phyloP scores from a whole-genome alignment of 2,329 filamentous ascomycete species.

The Trichoderma endophyticum region DNA sequence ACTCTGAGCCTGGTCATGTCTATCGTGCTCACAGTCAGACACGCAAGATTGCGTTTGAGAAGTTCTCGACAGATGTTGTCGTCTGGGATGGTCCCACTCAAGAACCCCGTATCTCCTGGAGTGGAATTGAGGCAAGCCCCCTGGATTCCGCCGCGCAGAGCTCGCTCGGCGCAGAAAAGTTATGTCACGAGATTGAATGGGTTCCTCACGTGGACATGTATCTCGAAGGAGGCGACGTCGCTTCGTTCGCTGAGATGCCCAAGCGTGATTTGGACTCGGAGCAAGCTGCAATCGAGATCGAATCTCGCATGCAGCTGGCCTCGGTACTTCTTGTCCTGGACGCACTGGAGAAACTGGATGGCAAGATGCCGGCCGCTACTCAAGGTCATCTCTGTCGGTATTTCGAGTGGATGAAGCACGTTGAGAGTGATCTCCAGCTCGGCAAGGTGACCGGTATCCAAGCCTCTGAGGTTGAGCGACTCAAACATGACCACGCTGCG shows the following conservation, averaged over 20 bases:
- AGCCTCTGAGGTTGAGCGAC: not conserved
- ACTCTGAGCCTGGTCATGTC: not conserved
- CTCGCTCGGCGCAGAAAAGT: not conserved
- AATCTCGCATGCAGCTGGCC: not conserved
- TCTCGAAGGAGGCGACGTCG: not conserved
- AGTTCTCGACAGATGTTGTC: conserved; percentile 6
- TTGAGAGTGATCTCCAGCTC: not conserved
- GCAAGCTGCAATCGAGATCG: not conserved
- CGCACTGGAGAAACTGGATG: not conserved
- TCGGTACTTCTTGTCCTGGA: not conserved
- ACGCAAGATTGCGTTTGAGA: conserved; percentile 4
- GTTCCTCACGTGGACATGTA: not conserved
- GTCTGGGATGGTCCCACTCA: conserved; percentile 4
- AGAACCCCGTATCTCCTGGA: not conserved
- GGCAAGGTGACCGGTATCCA: not conserved
- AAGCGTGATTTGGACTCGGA: not conserved
- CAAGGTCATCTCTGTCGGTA: not conserved
- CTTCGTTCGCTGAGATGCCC: not conserved
- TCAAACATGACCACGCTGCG: not conserved
- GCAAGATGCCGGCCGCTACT: not conserved
- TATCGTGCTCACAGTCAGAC: conserved; percentile 8
- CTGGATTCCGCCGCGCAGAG: conserved; percentile 3
- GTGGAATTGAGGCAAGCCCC: conserved; percentile 1
- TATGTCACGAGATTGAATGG: not conserved
- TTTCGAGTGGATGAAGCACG: not conserved